phyloP scores from a whole-genome alignment of 2,329 filamentous ascomycete genomes.

The Neoscytalidium dimidiatum region DNA sequence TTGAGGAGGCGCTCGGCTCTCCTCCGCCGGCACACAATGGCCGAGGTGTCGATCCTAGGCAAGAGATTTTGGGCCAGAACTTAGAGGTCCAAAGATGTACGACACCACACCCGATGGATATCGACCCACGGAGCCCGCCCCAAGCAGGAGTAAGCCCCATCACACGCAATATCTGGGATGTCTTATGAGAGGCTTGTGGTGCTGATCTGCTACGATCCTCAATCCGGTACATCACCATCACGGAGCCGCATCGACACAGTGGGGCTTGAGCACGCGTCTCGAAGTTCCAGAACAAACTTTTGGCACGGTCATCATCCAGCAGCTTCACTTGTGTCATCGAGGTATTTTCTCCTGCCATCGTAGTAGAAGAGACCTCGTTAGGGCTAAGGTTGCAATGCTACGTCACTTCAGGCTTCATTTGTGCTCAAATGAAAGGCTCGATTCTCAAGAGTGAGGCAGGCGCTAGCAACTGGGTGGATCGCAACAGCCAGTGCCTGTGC shows the following conservation, averaged over 20 bases:
- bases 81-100: constrained; percentile 51
- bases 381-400: not conserved
- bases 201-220: not conserved
- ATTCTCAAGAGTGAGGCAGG: not conserved
- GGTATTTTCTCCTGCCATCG: not conserved
- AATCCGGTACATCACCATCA: not conserved
- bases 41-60: constrained; percentile 33
- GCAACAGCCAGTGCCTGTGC: not conserved
- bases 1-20: constrained; percentile 30
- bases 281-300: not conserved
- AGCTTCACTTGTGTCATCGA: not conserved
- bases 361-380: not conserved
- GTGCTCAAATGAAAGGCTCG: not conserved
- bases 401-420: not conserved
- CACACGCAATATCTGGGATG: constrained; percentile 74
- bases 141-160: constrained; percentile 75
- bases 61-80: constrained; percentile 31
- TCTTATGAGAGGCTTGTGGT: constrained; percentile 52
- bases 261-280: not conserved
- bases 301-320: no score
- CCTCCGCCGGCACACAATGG: constrained; percentile 34
- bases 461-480: not conserved
- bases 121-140: constrained; percentile 73
- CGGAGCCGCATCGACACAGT: not conserved
- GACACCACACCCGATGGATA: not conserved